phyloP scores from a whole-genome alignment of 2,329 filamentous ascomycete species.

The Pseudopyrenochaeta lycopersici region DNA sequence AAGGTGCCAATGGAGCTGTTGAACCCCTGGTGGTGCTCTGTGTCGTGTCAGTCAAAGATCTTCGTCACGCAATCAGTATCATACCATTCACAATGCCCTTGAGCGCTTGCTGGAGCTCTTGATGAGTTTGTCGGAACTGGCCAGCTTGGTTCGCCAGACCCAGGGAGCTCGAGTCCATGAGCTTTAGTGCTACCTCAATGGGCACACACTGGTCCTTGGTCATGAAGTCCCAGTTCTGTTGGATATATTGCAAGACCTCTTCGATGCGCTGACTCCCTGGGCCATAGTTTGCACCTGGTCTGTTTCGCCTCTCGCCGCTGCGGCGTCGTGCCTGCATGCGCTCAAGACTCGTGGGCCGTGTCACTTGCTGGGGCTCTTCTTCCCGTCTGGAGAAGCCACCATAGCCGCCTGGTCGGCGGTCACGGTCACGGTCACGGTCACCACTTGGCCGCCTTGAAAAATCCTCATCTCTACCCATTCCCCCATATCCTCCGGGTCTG shows the following conservation, averaged over 20 bases:
- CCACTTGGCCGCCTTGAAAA: conserved; percentile 30
- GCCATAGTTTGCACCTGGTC: conserved; percentile 44
- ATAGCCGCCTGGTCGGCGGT: conserved; percentile 50
- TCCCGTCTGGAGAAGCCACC: conserved; percentile 39
- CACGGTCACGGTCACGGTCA: conserved; percentile 32
- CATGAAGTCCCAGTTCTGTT: conserved; percentile 92
- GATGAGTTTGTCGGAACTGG: conserved; percentile 83
- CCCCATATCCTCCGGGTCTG: conserved; percentile 35
- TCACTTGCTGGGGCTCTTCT: conserved; percentile 40
- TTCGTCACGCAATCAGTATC: background rate
- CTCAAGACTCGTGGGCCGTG: conserved; percentile 53
- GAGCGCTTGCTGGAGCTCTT: conserved; percentile 88
- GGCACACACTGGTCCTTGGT: conserved; percentile 87
- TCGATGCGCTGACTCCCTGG: conserved; percentile 55
- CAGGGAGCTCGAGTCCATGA: conserved; percentile 93
- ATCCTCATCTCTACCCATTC: conserved; percentile 38
- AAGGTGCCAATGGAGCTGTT: conserved; percentile 99
- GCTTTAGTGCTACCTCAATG: conserved; percentile 91
- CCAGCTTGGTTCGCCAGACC: conserved; percentile 88
- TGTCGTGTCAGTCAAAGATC: background rate
- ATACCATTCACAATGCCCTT: conserved; percentile 88
- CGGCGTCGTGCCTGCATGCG: conserved; percentile 51
- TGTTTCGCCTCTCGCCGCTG: conserved; percentile 50
- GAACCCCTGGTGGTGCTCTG: conserved; percentile 97
- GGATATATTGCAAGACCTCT: conserved; percentile 81